phyloP scores from a whole-genome alignment of 148 eudicot species.

The Rhododendron henanense region DNA sequence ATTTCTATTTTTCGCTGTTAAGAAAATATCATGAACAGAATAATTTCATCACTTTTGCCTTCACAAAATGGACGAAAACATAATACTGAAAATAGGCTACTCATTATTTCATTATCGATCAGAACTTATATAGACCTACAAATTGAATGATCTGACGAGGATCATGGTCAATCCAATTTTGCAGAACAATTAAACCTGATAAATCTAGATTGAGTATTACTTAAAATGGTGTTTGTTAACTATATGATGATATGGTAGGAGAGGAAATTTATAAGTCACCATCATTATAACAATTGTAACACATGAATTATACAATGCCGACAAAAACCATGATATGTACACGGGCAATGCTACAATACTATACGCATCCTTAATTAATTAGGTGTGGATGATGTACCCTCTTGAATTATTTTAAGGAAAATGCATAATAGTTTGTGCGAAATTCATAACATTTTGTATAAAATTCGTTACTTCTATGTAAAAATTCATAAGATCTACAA shows the following conservation, averaged over 20 bases:
- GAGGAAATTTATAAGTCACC: slow-evolving; percentile 10
- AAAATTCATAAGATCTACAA: too few relatives aligned
- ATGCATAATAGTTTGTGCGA: background rate
- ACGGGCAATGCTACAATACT: too few relatives aligned
- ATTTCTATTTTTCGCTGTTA: too few relatives aligned
- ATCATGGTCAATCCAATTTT: background rate
- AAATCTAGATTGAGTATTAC: background rate
- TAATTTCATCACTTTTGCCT: background rate
- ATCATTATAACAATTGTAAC: slow-evolving; percentile 13
- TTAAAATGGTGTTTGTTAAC: background rate
- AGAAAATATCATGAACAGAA: too few relatives aligned
- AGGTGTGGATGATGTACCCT: too few relatives aligned
- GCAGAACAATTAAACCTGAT: background rate
- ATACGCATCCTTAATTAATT: background rate
- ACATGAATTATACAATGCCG: background rate
- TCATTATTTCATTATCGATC: background rate
- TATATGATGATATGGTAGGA: background rate
- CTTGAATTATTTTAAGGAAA: too few relatives aligned
- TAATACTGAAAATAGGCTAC: background rate
- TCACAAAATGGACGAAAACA: background rate
- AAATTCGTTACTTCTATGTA: too few relatives aligned
- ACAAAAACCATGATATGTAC: background rate
- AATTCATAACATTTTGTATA: too few relatives aligned
- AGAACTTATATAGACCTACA: background rate
- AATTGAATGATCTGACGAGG: background rate